phyloP scores from a whole-genome alignment of 306 rosid species.

The Prinsepia uniflora region DNA sequence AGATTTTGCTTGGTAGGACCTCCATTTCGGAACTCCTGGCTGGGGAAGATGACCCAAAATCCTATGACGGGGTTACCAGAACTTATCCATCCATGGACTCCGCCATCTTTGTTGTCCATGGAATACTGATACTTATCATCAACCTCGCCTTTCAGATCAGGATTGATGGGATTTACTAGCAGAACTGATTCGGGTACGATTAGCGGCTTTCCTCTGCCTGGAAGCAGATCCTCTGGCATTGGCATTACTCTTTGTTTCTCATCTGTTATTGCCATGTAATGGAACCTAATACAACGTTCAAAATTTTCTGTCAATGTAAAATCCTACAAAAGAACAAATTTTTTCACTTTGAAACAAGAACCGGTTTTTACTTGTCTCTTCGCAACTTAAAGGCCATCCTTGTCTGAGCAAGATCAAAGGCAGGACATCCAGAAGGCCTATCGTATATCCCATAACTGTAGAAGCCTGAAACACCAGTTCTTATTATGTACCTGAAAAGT shows the following conservation, averaged over 20 bases:
- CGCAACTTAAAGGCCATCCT: slow-evolving; percentile 43
- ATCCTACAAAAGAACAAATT: neutral
- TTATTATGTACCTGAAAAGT: slow-evolving; percentile 34
- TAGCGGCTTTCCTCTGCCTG: slow-evolving; percentile 39
- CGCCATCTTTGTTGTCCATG: slow-evolving; percentile 42
- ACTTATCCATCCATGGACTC: slow-evolving; percentile 46
- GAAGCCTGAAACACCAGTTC: slow-evolving; percentile 43
- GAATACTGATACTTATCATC: slow-evolving; percentile 47
- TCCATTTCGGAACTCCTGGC: slow-evolving; percentile 41
- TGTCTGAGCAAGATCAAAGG: slow-evolving; percentile 45
- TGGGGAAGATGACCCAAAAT: slow-evolving; percentile 40
- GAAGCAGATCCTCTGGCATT: slow-evolving; percentile 41
- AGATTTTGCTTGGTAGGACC: slow-evolving; percentile 53
- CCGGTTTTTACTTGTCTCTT: slow-evolving; percentile 32
- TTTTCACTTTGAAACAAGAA: neutral
- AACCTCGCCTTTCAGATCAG: slow-evolving; percentile 47
- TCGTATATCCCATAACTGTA: slow-evolving; percentile 42
- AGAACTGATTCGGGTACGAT: slow-evolving; percentile 47
- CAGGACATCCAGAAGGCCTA: slow-evolving; percentile 29
- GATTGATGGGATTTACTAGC: slow-evolving; percentile 43
- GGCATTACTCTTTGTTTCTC: slow-evolving; percentile 51
- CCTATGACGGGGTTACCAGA: slow-evolving; percentile 37
- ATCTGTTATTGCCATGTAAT: slow-evolving; percentile 47
- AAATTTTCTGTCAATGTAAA: neutral
- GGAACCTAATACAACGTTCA: slow-evolving; percentile 31